phyloP scores from a whole-genome alignment of 106 monocot genomes.

The Iris macrosiphon region DNA sequence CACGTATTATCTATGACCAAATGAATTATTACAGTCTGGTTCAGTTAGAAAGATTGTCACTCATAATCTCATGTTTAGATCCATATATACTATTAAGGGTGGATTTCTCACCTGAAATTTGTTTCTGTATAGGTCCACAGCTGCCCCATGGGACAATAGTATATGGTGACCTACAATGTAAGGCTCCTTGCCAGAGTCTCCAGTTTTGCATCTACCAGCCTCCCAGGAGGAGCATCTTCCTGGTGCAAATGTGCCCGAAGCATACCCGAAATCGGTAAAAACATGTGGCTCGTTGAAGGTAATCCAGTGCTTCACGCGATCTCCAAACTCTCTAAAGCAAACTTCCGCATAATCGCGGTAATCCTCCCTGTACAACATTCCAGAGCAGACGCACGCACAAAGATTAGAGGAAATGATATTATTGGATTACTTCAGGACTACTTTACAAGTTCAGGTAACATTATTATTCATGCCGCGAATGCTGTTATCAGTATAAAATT shows the following conservation, averaged over 20 bases:
- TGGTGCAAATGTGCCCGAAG: constrained; percentile 24
- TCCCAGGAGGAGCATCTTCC: constrained; percentile 46
- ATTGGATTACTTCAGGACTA: too few relatives aligned
- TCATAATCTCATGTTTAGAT: too few relatives aligned
- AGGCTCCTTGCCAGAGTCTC: constrained; percentile 55
- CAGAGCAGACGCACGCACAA: too few relatives aligned
- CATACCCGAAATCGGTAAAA: constrained; percentile 30
- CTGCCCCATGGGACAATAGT: constrained; percentile 45
- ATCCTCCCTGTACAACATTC: constrained; percentile 28
- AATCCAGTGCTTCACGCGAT: constrained; percentile 72
- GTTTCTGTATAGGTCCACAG: constrained; percentile 39
- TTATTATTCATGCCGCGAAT: too few relatives aligned
- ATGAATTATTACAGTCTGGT: too few relatives aligned
- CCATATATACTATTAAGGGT: too few relatives aligned
- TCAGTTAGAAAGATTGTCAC: too few relatives aligned
- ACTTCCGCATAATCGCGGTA: constrained; percentile 35
- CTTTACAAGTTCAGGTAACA: too few relatives aligned
- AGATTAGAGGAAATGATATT: too few relatives aligned
- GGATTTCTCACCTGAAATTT: constrained; percentile 47
- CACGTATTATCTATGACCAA: too few relatives aligned
- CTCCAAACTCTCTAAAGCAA: constrained; percentile 57
- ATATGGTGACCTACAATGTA: constrained; percentile 43
- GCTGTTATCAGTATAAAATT: too few relatives aligned
- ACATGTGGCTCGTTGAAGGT: constrained; percentile 68
- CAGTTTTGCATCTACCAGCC: constrained; percentile 15